phyloP scores from a whole-genome alignment of 768 basidiomycete species.

The Lyophyllum atratum region DNA sequence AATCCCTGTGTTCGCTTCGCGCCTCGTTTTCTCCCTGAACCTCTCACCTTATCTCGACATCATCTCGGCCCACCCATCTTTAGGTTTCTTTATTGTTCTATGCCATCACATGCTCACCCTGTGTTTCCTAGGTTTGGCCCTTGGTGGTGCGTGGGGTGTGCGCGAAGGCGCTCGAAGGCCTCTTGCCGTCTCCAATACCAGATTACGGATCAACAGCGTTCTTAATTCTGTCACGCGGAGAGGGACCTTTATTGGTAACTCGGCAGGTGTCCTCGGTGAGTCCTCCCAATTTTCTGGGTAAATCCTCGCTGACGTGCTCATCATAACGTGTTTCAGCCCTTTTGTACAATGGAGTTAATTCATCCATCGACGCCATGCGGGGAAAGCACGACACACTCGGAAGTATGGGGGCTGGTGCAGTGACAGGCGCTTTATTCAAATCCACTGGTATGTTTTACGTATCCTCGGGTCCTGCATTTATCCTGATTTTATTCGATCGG shows the following conservation, averaged over 20 bases:
- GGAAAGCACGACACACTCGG: constrained; percentile 91
- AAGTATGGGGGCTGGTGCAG: constrained; percentile 88
- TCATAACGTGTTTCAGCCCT: constrained; percentile 66
- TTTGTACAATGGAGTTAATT: constrained; percentile 95
- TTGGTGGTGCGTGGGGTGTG: constrained; percentile 95
- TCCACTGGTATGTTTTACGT: constrained; percentile 75
- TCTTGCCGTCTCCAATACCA: constrained; percentile 80
- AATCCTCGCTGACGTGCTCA: constrained; percentile 32
- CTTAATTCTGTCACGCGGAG: constrained; percentile 96
- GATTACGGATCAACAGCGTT: constrained; percentile 94
- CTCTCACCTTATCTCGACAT: constrained; percentile 70
- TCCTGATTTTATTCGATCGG: constrained; percentile 42
- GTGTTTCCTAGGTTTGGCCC: constrained; percentile 79
- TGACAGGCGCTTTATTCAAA: constrained; percentile 92
- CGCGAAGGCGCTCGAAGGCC: constrained; percentile 91
- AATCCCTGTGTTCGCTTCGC: constrained; percentile 45
- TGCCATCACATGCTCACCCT: constrained; percentile 75
- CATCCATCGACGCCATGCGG: constrained; percentile 84
- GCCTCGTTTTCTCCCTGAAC: constrained; percentile 50
- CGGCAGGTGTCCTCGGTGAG: constrained; percentile 95
- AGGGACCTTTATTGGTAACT: constrained; percentile 98
- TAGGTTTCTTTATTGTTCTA: constrained; percentile 80
- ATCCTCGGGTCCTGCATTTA: constrained; percentile 28
- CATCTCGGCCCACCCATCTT: constrained; percentile 56
- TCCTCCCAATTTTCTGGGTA: constrained; percentile 34